Percentiles rank a stretch among this genome's conserved stretches.
Conservation (phyloP, 345 rosid species). For the Noccaea caerulescens region DNA sequence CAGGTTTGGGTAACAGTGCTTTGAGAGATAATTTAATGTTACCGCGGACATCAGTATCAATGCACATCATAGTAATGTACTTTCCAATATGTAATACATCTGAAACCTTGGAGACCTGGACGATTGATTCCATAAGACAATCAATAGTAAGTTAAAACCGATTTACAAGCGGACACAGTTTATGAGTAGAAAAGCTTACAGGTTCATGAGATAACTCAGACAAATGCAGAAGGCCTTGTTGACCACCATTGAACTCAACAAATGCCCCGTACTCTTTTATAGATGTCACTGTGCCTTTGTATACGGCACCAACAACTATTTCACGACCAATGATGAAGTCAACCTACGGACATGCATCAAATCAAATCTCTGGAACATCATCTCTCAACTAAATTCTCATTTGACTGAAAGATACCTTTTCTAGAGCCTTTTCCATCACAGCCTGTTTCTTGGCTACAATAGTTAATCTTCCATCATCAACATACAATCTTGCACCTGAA, state of each 20-base stretch:
- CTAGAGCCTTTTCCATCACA: constrained; percentile 79
- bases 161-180: neutral
- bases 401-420: constrained; percentile 57
- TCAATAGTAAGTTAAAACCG: constrained; percentile 1
- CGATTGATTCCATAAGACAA: constrained; percentile 21
- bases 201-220: constrained; percentile 94
- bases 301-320: constrained; percentile 81
- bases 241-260: constrained; percentile 96
- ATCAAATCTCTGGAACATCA: constrained; percentile 12
- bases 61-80: constrained; percentile 80
- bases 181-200: constrained; percentile 50
- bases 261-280: constrained; percentile 97
- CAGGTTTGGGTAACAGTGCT: constrained; percentile 53
- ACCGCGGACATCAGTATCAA: constrained; percentile 94
- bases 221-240: constrained; percentile 86
- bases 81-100: constrained; percentile 80
- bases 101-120: constrained; percentile 79
- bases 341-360: constrained; percentile 55
- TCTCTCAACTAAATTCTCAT: constrained; percentile 13
- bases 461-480: constrained; percentile 82
- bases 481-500: constrained; percentile 76
- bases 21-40: constrained; percentile 88
- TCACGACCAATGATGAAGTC: constrained; percentile 83
- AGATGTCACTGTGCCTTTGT: constrained; percentile 86
- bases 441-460: constrained; percentile 76